Evolutionary conservation across 306 rosid genomes (phyloP), one percentile per base, ranked within the genome.

Genomic region (Cicer judaicum): DNA sequence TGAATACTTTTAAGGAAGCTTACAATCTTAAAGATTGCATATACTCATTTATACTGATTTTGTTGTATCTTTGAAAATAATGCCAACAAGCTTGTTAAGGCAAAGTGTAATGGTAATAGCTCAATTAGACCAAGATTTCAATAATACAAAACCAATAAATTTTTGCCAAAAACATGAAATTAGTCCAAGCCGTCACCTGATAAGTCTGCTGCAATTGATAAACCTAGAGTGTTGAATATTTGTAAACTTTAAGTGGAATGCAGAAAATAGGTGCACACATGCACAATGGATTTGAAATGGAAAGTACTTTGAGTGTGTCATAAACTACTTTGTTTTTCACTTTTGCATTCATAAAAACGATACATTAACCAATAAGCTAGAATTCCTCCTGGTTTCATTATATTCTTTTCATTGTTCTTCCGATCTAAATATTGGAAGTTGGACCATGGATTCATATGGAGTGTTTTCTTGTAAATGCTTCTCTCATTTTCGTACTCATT

Each of bases 11-110:
- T 10, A 41, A 34, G 56, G 10, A 15, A 10, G 42, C 10, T 66
- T 66, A 43, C 16, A 38, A 36, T 48, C 65, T 42, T 66, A 57
- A 66, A n/a, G 80, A 49, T 64, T 66, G 74, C 9, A n/a, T 41
- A 14, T 10, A 57, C 18, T 55, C 14, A 36, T 60, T 11, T 73
- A 46, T 34, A 44, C 18, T 44, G 47, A 44, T 73, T 44, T 44
- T 76, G 46, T 43, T 43, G 6, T 67, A 54, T 56, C 75, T 39
- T 68, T 34, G 46, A 34, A 18, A 46, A 53, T 24, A 10, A 56
- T 24, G 5, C 40, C 0, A 15, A 52, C 10, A 52, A 21, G 63
- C 14, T 56, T 56, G 15, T 56, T 56, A 19, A 21, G 40, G 63
- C n/a, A 56, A 19, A 21, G 40, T 56, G 13, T 54, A 16, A 66